Evolutionary conservation across 2,329 filamentous ascomycete genomes (phyloP), one percentile per base, ranked within the genome.

Genomic region (Neofusicoccum parvum): DNA sequence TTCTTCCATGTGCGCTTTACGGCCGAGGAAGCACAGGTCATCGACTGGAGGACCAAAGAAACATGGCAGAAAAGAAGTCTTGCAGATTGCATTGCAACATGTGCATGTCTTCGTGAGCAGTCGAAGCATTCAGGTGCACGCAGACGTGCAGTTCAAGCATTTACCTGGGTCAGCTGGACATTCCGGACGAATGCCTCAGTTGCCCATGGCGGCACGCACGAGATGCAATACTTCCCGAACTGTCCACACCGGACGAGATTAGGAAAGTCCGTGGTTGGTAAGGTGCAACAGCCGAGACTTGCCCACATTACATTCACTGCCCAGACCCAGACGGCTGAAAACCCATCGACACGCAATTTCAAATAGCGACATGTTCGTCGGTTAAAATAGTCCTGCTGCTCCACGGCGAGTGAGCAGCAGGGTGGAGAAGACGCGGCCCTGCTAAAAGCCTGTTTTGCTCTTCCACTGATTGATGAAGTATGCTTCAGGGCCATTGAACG

Each of bases 341-440:
- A 5, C 20, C 9, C 20, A 32, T 3, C 23, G 15, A 56, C 36
- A 12, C 34, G 20, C 37, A 15, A n/a, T 10, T 9, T 58, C 53
- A 23, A 12, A 56, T 5, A 17, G 34, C 27, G 12, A 36, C 12
- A 80, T 82, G 80, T 82, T 76, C 79, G 80, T 81, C 80, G 45
- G 71, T 75, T 76, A 70, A 78, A 75, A 72, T 80, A 82, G 80
- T 82, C 80, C 80, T 79, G 76, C 76, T 71, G 75, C 75, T 76
- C 73, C 76, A 76, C 70, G 15, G 68, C 65, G 68, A 67, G 70
- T 73, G 72, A 77, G 74, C 75, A 73, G 78, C 79, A 81, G 80
- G 80, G 81, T 83, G 81, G 81, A 82, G 80, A 78, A 80, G 81
- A 82, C 81, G 80, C 77, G 80, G 81, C 77, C 77, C 80, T 83